Base-by-base conservation (phyloP, 306 rosid genomes). In the Pyrus bretschneideri region DNA sequence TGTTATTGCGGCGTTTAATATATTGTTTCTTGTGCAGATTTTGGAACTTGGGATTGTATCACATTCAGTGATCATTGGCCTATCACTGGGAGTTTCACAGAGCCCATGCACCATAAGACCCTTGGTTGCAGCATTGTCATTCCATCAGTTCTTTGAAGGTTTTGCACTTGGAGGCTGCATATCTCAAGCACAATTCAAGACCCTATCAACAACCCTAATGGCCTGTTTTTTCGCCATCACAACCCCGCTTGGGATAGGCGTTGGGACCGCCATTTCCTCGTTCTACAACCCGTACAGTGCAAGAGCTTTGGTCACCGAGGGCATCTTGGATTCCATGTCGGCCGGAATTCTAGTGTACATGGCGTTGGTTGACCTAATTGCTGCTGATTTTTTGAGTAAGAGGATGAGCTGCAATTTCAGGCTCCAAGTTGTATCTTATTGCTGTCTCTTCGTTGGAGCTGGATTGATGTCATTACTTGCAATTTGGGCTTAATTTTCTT, bases 101-200 rank as follows among this genome's bases (percentile, higher is more conserved):
- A 96, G 98, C 71, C 97, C 99, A 6, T 96, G 98, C 63, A 86
- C 93, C 18, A 91, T 92, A 78, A 87, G 97, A 74, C 97, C 99
- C 30, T 77, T 96, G 14, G 91, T 96, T 23, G 98, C 93, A 0
- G 99, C 98, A 17, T 45, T 92, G 11, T 96, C 99, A 0, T 96
- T 96, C 78, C 99, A 96, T 67, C 99, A 96, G 54, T 96, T 96
- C 82, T 96, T 96, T 72, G 99, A 96, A 86, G 99, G 99, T n/a
- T 96, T 96, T 60, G 99, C 98, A 33, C 91, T 96, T 1, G 99
- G 99, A 81, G 99, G 99, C 13, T 96, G 98, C 86, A 93, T 96
- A 40, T 91, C 98, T 13, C 93, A 96, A 71, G 99, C 99, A 3
- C 96, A 96, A 23, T 91, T 92, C 76, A 92, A 85, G 78, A 54